Evolutionary conservation across 2,329 filamentous ascomycete species (phyloP), one percentile per base, ranked within the genome.

Genomic region (Fusarium hostae): DNA sequence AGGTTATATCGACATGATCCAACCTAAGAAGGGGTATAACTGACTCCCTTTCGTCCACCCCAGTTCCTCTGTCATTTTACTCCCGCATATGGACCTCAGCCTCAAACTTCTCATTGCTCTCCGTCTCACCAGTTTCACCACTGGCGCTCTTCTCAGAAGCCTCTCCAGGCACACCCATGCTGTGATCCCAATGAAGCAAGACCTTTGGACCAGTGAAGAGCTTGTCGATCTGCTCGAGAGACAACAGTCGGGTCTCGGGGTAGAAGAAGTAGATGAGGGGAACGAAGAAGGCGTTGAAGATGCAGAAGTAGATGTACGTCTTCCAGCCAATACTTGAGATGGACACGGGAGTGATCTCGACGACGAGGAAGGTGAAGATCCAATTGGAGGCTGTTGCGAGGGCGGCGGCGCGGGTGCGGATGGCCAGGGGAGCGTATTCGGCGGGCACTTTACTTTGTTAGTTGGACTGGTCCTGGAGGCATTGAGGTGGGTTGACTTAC

Each of bases 211-310:
- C 78, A 6, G 79, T 81, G 58, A 82, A 82, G 3, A 82, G 71
- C 54, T 75, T 77, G 50, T 86, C 84, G 52, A 88, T 83, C 74
- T 87, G 84, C 75, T 87, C 86, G 1, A 88, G 80, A 26, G 82
- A 82, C 11, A 86, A 76, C 0, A 82, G 80, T 34, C 82, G 83
- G 0, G 85, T 87, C 70, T 87, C 85, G 2, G 84, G 84, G 68
- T 84, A 86, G 74, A 84, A 83, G 71, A 84, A 83, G 72, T 82
- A 86, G 15, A 86, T 82, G 63, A 84, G 79, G 1, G 83, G 83
- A 20, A 85, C 79, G 61, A 81, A 81, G 43, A 66, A 59, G 39
- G 79, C 75, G 68, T 83, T 82, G 71, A 82, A 80, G 63, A 81
- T 73, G 44, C 77, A 75, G 61, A 82, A 83, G 54, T 82, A 79